Evolutionary conservation across 2,329 filamentous ascomycete species (phyloP).

Genomic region (Endothia cerciana): DNA sequence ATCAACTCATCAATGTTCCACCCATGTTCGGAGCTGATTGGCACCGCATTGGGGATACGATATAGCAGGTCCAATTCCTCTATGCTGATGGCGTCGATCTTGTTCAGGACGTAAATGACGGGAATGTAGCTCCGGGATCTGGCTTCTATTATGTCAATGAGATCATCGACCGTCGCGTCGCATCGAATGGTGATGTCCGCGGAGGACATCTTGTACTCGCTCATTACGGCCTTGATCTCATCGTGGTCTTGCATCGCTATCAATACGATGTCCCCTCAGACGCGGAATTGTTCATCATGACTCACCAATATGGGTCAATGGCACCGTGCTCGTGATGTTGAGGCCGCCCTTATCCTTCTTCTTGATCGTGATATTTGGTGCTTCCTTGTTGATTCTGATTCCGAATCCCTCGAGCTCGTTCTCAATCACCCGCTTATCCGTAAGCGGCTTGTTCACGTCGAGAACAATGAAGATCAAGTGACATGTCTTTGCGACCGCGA

Average conservation of each 20-base stretch:
- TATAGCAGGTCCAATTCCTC: slow-evolving; percentile 96
- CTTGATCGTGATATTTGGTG: slow-evolving; percentile 98
- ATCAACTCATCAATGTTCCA: slow-evolving; percentile 98
- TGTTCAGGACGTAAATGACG: slow-evolving; percentile 98
- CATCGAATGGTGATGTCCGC: slow-evolving; percentile 97
- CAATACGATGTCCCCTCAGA: background rate
- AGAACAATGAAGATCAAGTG: slow-evolving; percentile 98
- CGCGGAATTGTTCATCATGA: background rate
- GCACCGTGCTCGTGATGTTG: slow-evolving; percentile 92
- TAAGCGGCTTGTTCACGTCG: slow-evolving; percentile 97
- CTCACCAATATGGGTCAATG: slow-evolving; percentile 75
- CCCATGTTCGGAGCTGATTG: slow-evolving; percentile 95
- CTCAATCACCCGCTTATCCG: slow-evolving; percentile 96
- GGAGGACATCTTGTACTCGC: slow-evolving; percentile 93
- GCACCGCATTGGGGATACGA: slow-evolving; percentile 93
- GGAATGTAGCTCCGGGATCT: slow-evolving; percentile 96
- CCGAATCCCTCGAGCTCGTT: slow-evolving; percentile 94
- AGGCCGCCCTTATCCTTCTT: slow-evolving; percentile 99
- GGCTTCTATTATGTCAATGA: slow-evolving; percentile 94
- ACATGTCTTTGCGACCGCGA: slow-evolving; percentile 98
- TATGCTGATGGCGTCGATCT: slow-evolving; percentile 97
- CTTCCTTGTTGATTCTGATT: slow-evolving; percentile 95
- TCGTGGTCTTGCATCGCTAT: slow-evolving; percentile 65
- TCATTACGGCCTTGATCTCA: slow-evolving; percentile 98
- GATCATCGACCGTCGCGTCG: slow-evolving; percentile 94